Evolutionary conservation across 129 eudicot species (phyloP).

Genomic region (Artemisia argyi): DNA sequence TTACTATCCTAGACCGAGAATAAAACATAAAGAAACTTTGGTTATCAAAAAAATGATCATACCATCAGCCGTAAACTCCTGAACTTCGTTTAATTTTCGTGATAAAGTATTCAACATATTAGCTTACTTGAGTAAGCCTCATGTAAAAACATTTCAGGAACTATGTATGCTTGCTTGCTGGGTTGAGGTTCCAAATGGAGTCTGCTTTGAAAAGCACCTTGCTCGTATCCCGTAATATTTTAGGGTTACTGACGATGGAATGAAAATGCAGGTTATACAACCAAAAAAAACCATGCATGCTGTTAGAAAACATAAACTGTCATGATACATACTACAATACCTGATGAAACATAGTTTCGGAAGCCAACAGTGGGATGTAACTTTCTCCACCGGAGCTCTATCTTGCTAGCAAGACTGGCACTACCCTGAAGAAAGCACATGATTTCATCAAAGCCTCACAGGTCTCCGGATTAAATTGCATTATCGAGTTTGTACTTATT

Average conservation of each 20-base stretch:
- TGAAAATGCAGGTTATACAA: slow-evolving; percentile 75
- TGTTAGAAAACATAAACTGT: not conserved
- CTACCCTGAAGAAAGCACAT: slow-evolving; percentile 61
- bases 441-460: slow-evolving; percentile 76
- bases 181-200: slow-evolving; percentile 90
- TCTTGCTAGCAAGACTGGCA: slow-evolving; percentile 49
- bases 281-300: not conserved
- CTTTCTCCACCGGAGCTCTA: slow-evolving; percentile 69
- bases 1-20: too few relatives aligned
- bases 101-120: too few relatives aligned
- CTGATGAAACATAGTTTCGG: slow-evolving; percentile 60
- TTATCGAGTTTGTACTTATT: not conserved
- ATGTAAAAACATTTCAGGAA: slow-evolving; percentile 32
- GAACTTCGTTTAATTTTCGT: too few relatives aligned
- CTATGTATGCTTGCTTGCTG: slow-evolving; percentile 86
- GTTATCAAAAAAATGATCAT: too few relatives aligned
- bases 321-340: not conserved
- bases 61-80: too few relatives aligned
- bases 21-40: too few relatives aligned
- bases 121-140: not conserved
- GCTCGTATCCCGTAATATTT: slow-evolving; percentile 74
- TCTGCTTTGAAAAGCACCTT: slow-evolving; percentile 71
- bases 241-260: slow-evolving; percentile 94
- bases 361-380: slow-evolving; percentile 76
- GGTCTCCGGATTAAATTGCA: slow-evolving; percentile 34